Base-by-base conservation (phyloP, 1,284 basidiomycete genomes). In the Fistulina hepatica region DNA sequence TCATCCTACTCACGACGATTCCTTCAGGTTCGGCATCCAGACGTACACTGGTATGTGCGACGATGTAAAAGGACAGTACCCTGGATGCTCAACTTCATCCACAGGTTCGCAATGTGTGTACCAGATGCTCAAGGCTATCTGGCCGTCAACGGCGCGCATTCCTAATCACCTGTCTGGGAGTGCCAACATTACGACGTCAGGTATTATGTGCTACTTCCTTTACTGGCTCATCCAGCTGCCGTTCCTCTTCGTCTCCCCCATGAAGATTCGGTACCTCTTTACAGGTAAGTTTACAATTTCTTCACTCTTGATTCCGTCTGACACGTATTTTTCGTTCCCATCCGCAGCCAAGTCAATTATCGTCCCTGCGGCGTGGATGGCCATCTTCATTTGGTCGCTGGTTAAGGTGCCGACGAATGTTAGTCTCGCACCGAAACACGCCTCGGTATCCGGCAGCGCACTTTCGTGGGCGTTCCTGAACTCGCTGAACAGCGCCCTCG, bases 171-270 rank as follows among this genome's bases (percentile, higher is more conserved):
- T 89, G 4, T 60, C 80, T 5, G 59, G 57, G 1, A 60, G 58
- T 21, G 66, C 76, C 23, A 65, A 77, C 40, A 80, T 84, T 36
- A 85, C 81, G 3, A 74, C 76, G 1, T 58, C 63, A 65, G 70
- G 67, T 7, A 69, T 83, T 54, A 70, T 82, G 59, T 84, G 77
- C 52, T 90, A 83, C 58, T 74, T 85, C 57, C 54, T 90, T 21
- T 88, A 76, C 61, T 88, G 82, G 83, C 56, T 79, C 15, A 60
- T 81, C 19, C 75, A 81, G 52, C 67, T 81, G 45, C 83, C 84
- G 0, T 71, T 86, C 53, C 69, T 83, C 61, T 63, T 88, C 36
- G 62, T 88, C 34, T 83, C 82, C 15, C 82, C 83, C 3, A 79
- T 81, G 47, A 71, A 69, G 46, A 76, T 88, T 33, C 72, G 76